Base-by-base conservation (phyloP, 177 flowering plant genomes). In the Telopea speciosissima region DNA sequence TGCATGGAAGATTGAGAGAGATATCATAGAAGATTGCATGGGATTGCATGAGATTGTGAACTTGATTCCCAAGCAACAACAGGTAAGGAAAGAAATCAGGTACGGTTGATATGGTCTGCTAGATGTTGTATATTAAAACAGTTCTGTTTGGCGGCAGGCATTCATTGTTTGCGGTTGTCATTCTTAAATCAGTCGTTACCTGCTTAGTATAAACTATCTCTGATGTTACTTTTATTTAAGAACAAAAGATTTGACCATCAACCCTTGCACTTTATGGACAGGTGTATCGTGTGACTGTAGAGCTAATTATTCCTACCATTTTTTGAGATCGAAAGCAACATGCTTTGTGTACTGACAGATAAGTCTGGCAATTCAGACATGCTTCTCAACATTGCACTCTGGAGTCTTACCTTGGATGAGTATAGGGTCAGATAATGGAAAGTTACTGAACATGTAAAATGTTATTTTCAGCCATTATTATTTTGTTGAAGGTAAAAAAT, bases 271-370 rank as follows among this genome's bases (percentile, higher is more conserved):
- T 68, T 71, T 68, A 76, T 71, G 66, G 73, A 66, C 85, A 96
- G 99, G 98, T 96, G 8, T 96, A 96, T 82, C 88, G 88, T 65
- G 89, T 54, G 5, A 91, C 99, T 16, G 91, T 96, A 31, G 87
- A 91, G 75, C 99, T 97, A 63, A 96, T 96, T 60, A 90, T 96
- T 75, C 99, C 99, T 31, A 86, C 78, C 63, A 91, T 96, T 96
- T 96, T 72, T 93, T 90, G 79, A 81, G 93, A 73, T 90, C 98
- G 52, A 96, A 93, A 82, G 99, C 99, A 61, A 96, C 99, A 24
- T 96, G 99, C 83, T 96, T 96, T 81, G 99, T 98, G 16, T 96
- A 96, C 84, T 98, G 99, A 63, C 99, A 96, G 76, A 96, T 98
- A 83, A 97, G 98, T 93, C 61, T 22, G 73, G 56, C 54, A 54